phyloP scores from a whole-genome alignment of 768 basidiomycete genomes.

The Clathrus columnatus region DNA sequence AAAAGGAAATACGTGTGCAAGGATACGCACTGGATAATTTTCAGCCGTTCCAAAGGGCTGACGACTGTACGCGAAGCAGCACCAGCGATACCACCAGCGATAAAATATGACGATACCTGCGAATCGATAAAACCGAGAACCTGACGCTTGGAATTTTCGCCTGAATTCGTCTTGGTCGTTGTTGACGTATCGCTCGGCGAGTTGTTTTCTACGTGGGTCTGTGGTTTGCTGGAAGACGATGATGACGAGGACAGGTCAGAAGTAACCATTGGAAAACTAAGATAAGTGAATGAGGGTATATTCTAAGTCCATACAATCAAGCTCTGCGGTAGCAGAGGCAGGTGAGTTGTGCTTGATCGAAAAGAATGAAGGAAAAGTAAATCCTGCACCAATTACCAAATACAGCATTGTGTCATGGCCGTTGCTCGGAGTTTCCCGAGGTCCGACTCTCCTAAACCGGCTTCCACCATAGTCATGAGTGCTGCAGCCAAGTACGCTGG shows the following conservation, averaged over 20 bases:
- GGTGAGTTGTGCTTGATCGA: background rate
- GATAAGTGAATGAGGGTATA: background rate
- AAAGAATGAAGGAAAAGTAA: background rate
- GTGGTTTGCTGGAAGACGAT: background rate
- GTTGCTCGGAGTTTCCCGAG: background rate
- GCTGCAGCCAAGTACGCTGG: constrained; percentile 69
- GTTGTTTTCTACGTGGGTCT: background rate
- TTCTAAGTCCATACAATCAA: background rate
- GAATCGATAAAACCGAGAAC: constrained; percentile 15
- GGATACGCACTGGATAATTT: constrained; percentile 83
- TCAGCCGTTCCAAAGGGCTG: constrained; percentile 83
- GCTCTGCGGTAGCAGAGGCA: too few relatives aligned
- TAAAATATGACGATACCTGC: constrained; percentile 39
- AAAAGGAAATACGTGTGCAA: constrained; percentile 6
- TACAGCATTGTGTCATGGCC: background rate
- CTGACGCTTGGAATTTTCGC: background rate
- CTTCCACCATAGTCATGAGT: constrained; percentile 35
- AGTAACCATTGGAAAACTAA: background rate
- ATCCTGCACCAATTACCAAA: background rate
- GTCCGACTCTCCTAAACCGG: background rate
- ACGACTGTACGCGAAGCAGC: constrained; percentile 85
- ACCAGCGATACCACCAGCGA: constrained; percentile 47
- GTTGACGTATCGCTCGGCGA: background rate
- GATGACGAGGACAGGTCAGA: background rate
- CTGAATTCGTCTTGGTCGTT: background rate